Evolutionary conservation across 805 yeast species (phyloP), one percentile per base, ranked within the genome.

Genomic region (Sporopachydermia quercuum): DNA sequence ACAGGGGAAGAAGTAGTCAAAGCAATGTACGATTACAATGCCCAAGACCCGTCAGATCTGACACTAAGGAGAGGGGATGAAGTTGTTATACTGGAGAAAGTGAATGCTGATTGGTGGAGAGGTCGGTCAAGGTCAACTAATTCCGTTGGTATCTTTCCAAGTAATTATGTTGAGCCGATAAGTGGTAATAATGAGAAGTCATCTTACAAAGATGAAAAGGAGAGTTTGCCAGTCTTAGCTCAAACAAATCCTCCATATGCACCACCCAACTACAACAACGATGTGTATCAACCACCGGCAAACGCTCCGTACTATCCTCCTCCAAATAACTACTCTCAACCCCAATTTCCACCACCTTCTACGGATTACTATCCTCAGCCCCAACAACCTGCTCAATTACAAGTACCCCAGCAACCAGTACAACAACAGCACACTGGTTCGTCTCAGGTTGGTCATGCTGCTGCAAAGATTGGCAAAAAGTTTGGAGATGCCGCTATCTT

Each of bases 401-500:
- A 23, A n/a, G 30, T 23, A 23, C 13, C n/a, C 13, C 48, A 36
- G 39, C 50, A 47, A 45, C 50, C 38, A 30, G 48, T 40, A 33
- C 48, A 47, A 30, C 46, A 42, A 30, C 42, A 34, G 5, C 39
- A 36, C 15, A 15, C 38, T 15, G 40, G 38, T 15, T 40, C 37
- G 8, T 40, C 54, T 8, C 65, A 60, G 36, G 45, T 47, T 11
- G 45, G 47, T 38, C 56, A 55, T 15, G 53, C 49, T 15, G 46
- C 78, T 43, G 74, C 73, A 58, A 77, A 70, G 51, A 73, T 83
- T 48, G 93, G 93, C 17, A 68, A 81, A 46, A 79, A 83, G 58
- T 62, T 87, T 43, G 95, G 94, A 43, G 76, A 85, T 48, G 93
- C 96, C n/a, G 87, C 93, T 27, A 74, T 87, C 38, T 89, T 85